phyloP scores from a whole-genome alignment of 495 filamentous ascomycete genomes.

The Bombardia bombarda region DNA sequence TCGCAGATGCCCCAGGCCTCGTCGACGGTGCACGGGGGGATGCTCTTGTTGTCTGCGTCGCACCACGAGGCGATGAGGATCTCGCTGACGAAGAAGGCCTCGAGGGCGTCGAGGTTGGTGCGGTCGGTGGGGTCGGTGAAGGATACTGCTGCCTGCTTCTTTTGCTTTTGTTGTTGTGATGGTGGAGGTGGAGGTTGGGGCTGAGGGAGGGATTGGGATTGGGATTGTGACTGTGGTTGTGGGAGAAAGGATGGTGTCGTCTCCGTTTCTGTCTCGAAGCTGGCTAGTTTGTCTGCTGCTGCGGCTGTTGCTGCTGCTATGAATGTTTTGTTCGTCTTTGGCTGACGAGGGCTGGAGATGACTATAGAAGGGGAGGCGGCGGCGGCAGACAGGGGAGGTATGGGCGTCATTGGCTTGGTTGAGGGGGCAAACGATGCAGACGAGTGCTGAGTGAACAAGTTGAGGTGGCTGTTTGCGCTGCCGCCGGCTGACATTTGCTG shows the following conservation, averaged over 20 bases:
- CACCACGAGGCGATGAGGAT: constrained; percentile 37
- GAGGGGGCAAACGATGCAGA: too few species aligned
- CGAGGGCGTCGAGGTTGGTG: constrained; percentile 39
- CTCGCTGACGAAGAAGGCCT: constrained; percentile 35
- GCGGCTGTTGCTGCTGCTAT: too few species aligned
- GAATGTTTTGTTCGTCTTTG: too few species aligned
- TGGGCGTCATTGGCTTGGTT: neutral
- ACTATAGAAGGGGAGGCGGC: neutral
- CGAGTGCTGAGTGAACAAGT: too few species aligned
- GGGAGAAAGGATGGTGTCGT: neutral
- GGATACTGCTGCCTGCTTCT: constrained; percentile 5
- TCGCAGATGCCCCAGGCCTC: constrained; percentile 39
- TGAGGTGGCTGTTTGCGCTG: too few species aligned
- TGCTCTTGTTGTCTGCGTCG: constrained; percentile 23
- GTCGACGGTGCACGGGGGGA: constrained; percentile 32
- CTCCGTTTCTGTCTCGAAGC: neutral
- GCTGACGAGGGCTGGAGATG: neutral
- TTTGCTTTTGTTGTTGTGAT: neutral
- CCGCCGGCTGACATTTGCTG: neutral
- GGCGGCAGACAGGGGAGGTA: neutral
- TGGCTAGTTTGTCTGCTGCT: neutral
- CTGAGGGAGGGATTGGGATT: neutral
- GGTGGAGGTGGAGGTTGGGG: constrained; percentile 1
- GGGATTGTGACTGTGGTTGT: neutral
- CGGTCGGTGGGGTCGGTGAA: constrained; percentile 28